Percentiles rank a stretch among this genome's conserved stretches.
Evolutionary conservation across 2,329 filamentous ascomycete genomes (phyloP).

Genomic region (Xylariomycetidae sp.): DNA sequence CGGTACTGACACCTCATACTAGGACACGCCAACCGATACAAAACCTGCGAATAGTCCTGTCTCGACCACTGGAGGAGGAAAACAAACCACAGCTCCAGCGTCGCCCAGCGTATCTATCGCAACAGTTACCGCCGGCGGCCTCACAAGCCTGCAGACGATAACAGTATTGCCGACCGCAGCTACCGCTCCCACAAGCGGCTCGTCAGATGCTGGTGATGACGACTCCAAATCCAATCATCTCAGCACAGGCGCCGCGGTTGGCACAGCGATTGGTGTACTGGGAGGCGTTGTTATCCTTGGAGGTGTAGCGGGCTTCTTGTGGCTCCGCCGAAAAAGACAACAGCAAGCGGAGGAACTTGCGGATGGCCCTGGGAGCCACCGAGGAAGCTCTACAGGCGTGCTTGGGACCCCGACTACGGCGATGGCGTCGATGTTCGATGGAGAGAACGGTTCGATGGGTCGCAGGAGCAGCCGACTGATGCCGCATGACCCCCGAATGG

Average conservation of each 20-base stretch:
- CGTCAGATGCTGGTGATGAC: slow-evolving; percentile 6
- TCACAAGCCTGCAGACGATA: slow-evolving; percentile 42
- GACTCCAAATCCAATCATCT: slow-evolving; percentile 13
- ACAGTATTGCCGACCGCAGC: slow-evolving; percentile 42
- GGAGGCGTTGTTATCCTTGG: slow-evolving; percentile 18
- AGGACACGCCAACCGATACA: slow-evolving; percentile 14
- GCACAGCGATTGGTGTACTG: slow-evolving; percentile 25
- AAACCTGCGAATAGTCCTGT: no score
- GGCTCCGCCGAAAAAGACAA: slow-evolving; percentile 39
- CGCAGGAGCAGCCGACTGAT: slow-evolving; percentile 49
- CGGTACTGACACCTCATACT: slow-evolving; percentile 3
- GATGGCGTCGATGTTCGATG: slow-evolving; percentile 35
- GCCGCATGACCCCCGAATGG: slow-evolving; percentile 57
- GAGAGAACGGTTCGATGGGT: slow-evolving; percentile 32
- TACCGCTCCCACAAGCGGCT: slow-evolving; percentile 11
- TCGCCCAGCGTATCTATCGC: slow-evolving; percentile 34
- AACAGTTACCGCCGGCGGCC: slow-evolving; percentile 51
- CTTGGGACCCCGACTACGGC: slow-evolving; percentile 37
- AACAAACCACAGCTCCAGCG: slow-evolving; percentile 20
- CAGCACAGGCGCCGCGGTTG: slow-evolving; percentile 22
- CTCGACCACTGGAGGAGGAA: no score
- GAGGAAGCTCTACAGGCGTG: slow-evolving; percentile 46
- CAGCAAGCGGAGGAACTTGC: slow-evolving; percentile 36
- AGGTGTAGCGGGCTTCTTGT: slow-evolving; percentile 33
- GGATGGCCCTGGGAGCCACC: slow-evolving; percentile 39